phyloP scores from a whole-genome alignment of 257 asterid genomes.

The Scutellaria minor region DNA sequence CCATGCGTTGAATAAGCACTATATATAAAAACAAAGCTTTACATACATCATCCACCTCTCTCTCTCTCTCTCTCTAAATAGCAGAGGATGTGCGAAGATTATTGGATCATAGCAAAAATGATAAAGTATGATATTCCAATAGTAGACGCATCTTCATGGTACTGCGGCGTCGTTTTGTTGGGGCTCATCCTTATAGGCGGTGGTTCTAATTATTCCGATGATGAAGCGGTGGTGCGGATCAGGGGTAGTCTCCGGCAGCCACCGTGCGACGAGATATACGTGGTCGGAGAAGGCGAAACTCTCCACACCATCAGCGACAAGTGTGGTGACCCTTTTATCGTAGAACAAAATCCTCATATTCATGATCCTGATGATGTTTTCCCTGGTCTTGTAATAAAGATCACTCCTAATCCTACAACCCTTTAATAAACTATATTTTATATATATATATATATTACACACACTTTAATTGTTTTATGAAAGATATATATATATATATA shows the following conservation, averaged over 20 bases:
- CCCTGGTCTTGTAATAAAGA: slow-evolving; percentile 53
- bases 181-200: slow-evolving; percentile 38
- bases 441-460: no score
- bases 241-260: background rate
- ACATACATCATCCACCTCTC: no score
- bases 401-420: slow-evolving; percentile 25
- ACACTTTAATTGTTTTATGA: no score
- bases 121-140: slow-evolving; percentile 16
- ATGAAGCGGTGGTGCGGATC: slow-evolving; percentile 4
- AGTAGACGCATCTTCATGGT: slow-evolving; percentile 45
- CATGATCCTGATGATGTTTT: slow-evolving; percentile 55
- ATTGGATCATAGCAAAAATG: background rate
- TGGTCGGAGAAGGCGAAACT: slow-evolving; percentile 50
- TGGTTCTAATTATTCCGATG: slow-evolving; percentile 18
- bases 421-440: no score
- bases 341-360: slow-evolving; percentile 49
- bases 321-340: slow-evolving; percentile 52
- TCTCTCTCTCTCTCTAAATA: slow-evolving; percentile 7
- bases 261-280: slow-evolving; percentile 46
- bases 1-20: no score
- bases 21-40: no score
- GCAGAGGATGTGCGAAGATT: background rate
- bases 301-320: slow-evolving; percentile 53
- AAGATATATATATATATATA: no score
- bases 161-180: slow-evolving; percentile 43